These are phyloP conservation scores for Gossypium sturtianum DNA, from an alignment of 345 rosid genomes.

Conservation along the genomic window DNA sequence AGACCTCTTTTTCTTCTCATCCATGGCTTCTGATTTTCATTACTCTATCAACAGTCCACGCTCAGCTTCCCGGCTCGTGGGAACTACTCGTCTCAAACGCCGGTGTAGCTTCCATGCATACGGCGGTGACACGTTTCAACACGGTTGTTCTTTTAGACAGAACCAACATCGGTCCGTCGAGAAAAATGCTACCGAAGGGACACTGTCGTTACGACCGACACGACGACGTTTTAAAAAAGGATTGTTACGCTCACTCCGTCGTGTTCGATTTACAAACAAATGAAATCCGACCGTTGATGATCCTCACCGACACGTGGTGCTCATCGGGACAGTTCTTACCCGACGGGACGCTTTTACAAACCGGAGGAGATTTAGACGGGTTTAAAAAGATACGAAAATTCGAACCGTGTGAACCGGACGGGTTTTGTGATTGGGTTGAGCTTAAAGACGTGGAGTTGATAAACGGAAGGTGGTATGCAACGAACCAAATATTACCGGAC, in stretches of 20 bases:
- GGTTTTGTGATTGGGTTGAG: slow-evolving; percentile 66
- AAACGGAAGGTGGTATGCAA: slow-evolving; percentile 57
- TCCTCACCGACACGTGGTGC: slow-evolving; percentile 77
- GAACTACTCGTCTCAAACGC: slow-evolving; percentile 62
- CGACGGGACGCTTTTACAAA: slow-evolving; percentile 66
- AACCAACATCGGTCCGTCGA: slow-evolving; percentile 75
- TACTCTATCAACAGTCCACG: slow-evolving; percentile 14
- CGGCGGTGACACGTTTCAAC: slow-evolving; percentile 92
- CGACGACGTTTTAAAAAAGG: slow-evolving; percentile 50
- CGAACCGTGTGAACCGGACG: slow-evolving; percentile 41
- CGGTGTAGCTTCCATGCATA: slow-evolving; percentile 95
- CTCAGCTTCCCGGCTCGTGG: slow-evolving; percentile 83
- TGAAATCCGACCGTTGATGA: slow-evolving; percentile 50
- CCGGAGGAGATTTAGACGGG: slow-evolving; percentile 67
- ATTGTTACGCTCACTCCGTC: slow-evolving; percentile 75
- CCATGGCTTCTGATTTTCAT: slow-evolving; percentile 6
- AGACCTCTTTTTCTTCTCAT: background rate
- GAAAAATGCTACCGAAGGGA: slow-evolving; percentile 42
- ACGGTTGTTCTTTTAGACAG: slow-evolving; percentile 81
- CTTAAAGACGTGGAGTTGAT: slow-evolving; percentile 33
- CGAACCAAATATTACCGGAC: slow-evolving; percentile 66
- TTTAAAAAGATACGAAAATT: slow-evolving; percentile 48
- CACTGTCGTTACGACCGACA: slow-evolving; percentile 54
- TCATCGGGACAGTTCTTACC: slow-evolving; percentile 68
- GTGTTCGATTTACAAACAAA: slow-evolving; percentile 42